Evolutionary conservation across 2,329 filamentous ascomycete species (phyloP).

Genomic region (Monilinia fructigena): DNA sequence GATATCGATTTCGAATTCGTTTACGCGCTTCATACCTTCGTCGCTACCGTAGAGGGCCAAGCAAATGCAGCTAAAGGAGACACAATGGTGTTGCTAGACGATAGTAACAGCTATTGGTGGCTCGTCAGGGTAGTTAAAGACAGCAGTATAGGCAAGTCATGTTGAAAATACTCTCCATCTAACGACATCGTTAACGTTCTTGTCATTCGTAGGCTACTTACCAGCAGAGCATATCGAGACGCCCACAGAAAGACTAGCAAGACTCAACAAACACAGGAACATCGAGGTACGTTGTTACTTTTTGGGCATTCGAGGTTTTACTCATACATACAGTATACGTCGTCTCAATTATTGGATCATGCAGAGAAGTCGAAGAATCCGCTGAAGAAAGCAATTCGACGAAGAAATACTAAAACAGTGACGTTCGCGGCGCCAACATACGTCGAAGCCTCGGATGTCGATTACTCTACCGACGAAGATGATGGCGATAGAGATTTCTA

Average conservation of each 20-base stretch:
- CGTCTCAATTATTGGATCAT: slow-evolving; percentile 69
- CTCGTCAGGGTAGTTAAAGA: slow-evolving; percentile 96
- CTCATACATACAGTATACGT: slow-evolving; percentile 53
- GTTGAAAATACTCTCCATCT: neutral
- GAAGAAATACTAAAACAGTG: slow-evolving; percentile 69
- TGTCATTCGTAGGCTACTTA: slow-evolving; percentile 67
- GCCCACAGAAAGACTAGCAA: slow-evolving; percentile 87
- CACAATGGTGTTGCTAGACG: slow-evolving; percentile 96
- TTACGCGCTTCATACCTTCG: slow-evolving; percentile 95
- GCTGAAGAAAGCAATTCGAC: slow-evolving; percentile 69
- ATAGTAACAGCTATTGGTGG: slow-evolving; percentile 99
- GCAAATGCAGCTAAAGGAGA: slow-evolving; percentile 98
- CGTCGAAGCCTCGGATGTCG: slow-evolving; percentile 69
- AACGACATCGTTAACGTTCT: slow-evolving; percentile 9
- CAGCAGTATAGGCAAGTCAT: slow-evolving; percentile 73
- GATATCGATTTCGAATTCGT: slow-evolving; percentile 99
- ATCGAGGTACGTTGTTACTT: slow-evolving; percentile 71
- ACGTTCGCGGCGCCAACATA: slow-evolving; percentile 70
- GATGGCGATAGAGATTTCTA: slow-evolving; percentile 49
- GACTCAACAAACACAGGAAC: slow-evolving; percentile 96
- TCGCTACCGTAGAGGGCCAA: slow-evolving; percentile 96
- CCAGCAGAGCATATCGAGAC: slow-evolving; percentile 98
- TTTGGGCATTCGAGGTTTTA: slow-evolving; percentile 21
- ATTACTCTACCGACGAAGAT: slow-evolving; percentile 68
- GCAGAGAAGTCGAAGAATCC: slow-evolving; percentile 71